These are phyloP conservation scores for Lasiosphaeria miniovina DNA, from an alignment of 495 filamentous ascomycete genomes.

Conservation along the genomic window DNA sequence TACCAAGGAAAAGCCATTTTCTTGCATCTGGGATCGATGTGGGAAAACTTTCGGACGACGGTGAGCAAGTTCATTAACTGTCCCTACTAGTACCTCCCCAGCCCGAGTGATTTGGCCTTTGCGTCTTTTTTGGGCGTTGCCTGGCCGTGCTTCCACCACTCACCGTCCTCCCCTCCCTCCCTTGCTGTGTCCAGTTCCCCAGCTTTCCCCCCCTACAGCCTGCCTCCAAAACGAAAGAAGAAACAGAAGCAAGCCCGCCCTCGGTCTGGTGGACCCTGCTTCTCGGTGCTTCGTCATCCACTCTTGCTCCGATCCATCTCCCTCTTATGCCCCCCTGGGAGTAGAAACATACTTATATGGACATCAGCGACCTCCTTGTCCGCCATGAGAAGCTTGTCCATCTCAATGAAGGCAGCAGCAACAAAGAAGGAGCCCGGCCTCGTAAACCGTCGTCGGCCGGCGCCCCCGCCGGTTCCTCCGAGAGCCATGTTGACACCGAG, in stretches of 20 bases:
- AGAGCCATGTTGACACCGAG: constrained; percentile 41
- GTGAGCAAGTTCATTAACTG: constrained; percentile 33
- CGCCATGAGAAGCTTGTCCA: constrained; percentile 73
- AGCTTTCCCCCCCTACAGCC: constrained; percentile 6
- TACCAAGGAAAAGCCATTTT: constrained; percentile 60
- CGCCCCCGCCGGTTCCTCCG: constrained; percentile 34
- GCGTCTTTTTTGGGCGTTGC: constrained; percentile 12
- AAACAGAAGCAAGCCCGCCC: constrained; percentile 7
- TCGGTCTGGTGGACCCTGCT: constrained; percentile 6
- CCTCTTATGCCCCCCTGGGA: neutral
- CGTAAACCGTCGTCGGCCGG: constrained; percentile 46
- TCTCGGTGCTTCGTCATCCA: constrained; percentile 10
- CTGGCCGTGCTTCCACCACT: constrained; percentile 15
- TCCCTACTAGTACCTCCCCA: constrained; percentile 15
- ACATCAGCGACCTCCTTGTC: constrained; percentile 66
- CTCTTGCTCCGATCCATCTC: constrained; percentile 2
- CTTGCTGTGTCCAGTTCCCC: constrained; percentile 10
- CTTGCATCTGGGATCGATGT: constrained; percentile 51
- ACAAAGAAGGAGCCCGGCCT: constrained; percentile 45
- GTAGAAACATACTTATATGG: constrained; percentile 47
- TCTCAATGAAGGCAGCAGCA: constrained; percentile 53
- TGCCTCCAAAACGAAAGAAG: neutral
- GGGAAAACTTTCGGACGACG: constrained; percentile 57
- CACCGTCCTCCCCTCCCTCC: constrained; percentile 11
- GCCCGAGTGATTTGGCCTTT: constrained; percentile 7